Conservation (phyloP, 2,329 filamentous ascomycete species). For the Ophiognomonia clavigignenti-juglandacearum region DNA sequence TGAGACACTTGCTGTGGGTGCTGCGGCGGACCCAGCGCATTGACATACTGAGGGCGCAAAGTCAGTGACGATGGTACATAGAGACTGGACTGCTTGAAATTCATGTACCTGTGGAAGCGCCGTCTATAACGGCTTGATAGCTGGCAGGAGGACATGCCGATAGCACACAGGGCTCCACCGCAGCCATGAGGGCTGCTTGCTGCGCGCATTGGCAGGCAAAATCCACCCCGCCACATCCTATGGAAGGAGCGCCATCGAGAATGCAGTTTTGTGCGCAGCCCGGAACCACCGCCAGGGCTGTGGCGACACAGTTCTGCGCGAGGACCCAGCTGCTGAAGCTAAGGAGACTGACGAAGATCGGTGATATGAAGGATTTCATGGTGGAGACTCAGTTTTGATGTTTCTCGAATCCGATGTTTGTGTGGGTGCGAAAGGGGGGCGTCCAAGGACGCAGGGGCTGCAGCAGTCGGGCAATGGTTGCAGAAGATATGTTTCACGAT, state of each 20-base stretch:
- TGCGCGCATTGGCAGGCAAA: constrained; percentile 27
- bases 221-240: constrained; percentile 27
- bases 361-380: constrained; percentile 8
- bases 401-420: too few relatives aligned
- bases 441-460: not conserved
- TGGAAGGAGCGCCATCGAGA: constrained; percentile 22
- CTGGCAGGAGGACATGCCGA: constrained; percentile 20
- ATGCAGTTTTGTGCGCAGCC: constrained; percentile 28
- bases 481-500: not conserved
- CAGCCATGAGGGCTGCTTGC: constrained; percentile 25
- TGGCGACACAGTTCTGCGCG: constrained; percentile 20
- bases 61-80: not conserved
- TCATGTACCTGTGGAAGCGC: constrained; percentile 22
- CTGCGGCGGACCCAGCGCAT: constrained; percentile 8
- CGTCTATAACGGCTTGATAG: constrained; percentile 28
- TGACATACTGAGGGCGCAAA: constrained; percentile 9
- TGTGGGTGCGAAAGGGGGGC: not conserved
- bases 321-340: not conserved
- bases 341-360: constrained; percentile 2
- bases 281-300: constrained; percentile 24
- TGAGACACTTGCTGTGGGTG: constrained; percentile 8
- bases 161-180: constrained; percentile 27
- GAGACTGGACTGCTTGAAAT: not conserved
- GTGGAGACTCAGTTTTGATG: not conserved
- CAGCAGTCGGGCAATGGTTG: not conserved